Evolutionary conservation across 225 moss, liverwort and hornwort genomes (phyloP).

Genomic region (Rhytidiadelphus loreus): DNA sequence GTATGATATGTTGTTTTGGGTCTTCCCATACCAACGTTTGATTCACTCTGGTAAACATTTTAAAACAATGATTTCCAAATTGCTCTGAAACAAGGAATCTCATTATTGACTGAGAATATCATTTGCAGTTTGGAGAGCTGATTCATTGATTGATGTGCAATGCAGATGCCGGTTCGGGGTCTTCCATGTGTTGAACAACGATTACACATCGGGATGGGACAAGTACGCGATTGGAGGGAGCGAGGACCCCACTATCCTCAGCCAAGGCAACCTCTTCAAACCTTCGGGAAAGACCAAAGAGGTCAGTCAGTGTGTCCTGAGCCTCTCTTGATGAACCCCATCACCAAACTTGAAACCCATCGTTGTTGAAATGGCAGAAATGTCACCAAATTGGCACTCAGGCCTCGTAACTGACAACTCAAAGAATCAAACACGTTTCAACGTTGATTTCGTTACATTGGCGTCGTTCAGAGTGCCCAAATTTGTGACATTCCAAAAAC

Average conservation of each 20-base stretch:
- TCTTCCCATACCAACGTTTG: neutral
- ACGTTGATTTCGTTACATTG: neutral
- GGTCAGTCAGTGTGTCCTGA: neutral
- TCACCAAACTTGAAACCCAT: too few species aligned
- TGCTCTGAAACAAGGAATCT: neutral
- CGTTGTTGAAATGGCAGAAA: neutral
- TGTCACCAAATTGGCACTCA: neutral
- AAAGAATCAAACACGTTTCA: neutral
- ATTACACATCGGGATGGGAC: conserved; percentile 19
- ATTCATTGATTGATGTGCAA: neutral
- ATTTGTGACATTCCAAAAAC: neutral
- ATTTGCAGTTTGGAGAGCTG: neutral
- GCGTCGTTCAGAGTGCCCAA: neutral
- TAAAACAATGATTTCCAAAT: neutral
- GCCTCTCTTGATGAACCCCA: too few species aligned
- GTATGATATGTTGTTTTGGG: too few species aligned
- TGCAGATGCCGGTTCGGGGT: conserved; percentile 12
- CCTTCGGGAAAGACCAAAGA: neutral
- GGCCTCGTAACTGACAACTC: neutral
- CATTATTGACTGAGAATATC: neutral
- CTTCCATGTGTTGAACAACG: conserved; percentile 33
- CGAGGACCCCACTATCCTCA: conserved; percentile 7
- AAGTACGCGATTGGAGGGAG: conserved; percentile 30
- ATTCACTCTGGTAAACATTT: neutral
- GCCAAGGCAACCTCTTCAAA: conserved; percentile 23